Conservation (phyloP, 805 yeast genomes). For the Kodamaea neixiangensis region DNA sequence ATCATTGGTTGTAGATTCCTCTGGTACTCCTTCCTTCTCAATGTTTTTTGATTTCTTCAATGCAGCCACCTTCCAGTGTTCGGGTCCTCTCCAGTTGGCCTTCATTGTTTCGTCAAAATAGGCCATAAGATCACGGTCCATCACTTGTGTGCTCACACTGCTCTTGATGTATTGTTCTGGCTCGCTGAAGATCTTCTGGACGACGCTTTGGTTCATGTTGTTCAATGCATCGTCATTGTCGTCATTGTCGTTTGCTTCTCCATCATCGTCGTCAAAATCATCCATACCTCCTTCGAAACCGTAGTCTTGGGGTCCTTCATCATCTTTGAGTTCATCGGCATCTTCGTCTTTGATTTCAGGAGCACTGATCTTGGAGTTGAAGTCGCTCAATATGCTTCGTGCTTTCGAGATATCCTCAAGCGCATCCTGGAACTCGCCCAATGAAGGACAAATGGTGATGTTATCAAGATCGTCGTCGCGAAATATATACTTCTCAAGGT, state of each 20-base stretch:
- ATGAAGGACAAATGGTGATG: constrained; percentile 67
- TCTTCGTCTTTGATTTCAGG: constrained; percentile 30
- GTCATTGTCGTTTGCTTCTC: constrained; percentile 7
- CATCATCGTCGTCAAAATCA: constrained; percentile 18
- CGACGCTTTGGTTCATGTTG: constrained; percentile 16
- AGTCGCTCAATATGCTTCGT: constrained; percentile 42
- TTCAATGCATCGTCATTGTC: constrained; percentile 10
- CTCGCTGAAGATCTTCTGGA: constrained; percentile 16
- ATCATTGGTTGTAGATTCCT: constrained; percentile 3
- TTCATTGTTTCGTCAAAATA: constrained; percentile 76
- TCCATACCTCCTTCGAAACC: constrained; percentile 21
- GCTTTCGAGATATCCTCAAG: constrained; percentile 57
- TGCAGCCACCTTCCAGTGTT: constrained; percentile 83
- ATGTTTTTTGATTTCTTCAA: constrained; percentile 47
- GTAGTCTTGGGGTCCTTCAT: constrained; percentile 13
- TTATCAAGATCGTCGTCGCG: constrained; percentile 22
- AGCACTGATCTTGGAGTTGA: constrained; percentile 35
- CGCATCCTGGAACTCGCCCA: constrained; percentile 58
- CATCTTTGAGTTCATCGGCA: constrained; percentile 18
- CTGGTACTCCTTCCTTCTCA: constrained; percentile 12
- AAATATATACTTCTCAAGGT: constrained; percentile 24
- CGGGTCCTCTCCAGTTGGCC: constrained; percentile 85
- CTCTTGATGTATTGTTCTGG: constrained; percentile 17
- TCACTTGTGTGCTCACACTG: constrained; percentile 24
- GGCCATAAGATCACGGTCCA: constrained; percentile 69